Base-by-base conservation (phyloP, 2,329 filamentous ascomycete genomes). In the Leptosphaerulina australis region DNA sequence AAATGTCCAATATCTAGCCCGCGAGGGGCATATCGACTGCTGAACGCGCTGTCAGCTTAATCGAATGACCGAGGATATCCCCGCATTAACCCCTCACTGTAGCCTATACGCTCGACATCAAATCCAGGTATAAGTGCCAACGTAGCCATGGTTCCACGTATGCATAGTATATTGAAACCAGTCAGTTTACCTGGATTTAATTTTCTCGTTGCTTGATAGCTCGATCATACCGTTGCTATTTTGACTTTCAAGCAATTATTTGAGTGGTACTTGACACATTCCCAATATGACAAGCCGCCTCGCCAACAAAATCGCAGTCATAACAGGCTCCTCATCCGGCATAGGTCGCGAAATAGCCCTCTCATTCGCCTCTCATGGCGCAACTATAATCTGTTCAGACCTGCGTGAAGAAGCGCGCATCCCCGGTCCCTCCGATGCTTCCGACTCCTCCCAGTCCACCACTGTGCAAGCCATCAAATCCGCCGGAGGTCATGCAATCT, bases 301-400 rank as follows among this genome's bases (percentile, higher is more conserved):
- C 10, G 22, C 50, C 8, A 51, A 50, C 55, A 69, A 68, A 47
- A 53, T 65, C 40, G 70, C 70, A 38, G 56, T 72, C 5, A 65
- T 73, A 38, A 73, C 70, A 7, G 70, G 70, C 26, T 47, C 67
- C 17, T 66, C 67, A 1, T 68, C 66, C 0, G 70, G 70, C 17
- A 68, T 73, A 37, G 69, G 69, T 14, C 69, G 70, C 21, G 67
- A 68, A 12, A 73, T 52, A 38, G 63, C 70, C 15, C 55, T 73
- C 9, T 51, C 58, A 39, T 72, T 63, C 43, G 64, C 63, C 17
- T 45, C 52, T 2, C 64, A 73, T 59, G 70, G 69, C 44, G 69
- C 69, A 29, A 56, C 47, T 1, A 41, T 74, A 22, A 41, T 71
- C 24, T 69, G 66, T 55, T 63, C 66, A 20, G 70, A 73, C 47